Conservation (phyloP, 345 rosid species). For the Anacardium occidentale region DNA sequence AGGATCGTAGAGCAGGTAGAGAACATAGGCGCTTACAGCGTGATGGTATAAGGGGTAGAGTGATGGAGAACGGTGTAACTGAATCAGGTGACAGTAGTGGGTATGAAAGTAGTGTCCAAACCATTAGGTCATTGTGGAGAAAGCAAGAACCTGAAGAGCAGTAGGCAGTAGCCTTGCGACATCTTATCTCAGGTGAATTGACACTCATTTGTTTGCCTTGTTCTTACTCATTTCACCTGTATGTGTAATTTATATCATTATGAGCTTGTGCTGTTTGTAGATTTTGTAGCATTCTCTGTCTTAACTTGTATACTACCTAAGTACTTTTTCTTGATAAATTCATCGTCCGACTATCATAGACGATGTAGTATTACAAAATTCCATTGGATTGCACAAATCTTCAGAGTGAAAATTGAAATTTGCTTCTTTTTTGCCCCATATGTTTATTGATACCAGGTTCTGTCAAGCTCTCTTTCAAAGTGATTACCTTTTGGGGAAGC, state of each 20-base stretch:
- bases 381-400: background rate
- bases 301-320: slow-evolving; percentile 5
- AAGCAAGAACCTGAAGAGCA: slow-evolving; percentile 45
- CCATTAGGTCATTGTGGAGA: slow-evolving; percentile 40
- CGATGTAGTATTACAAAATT: background rate
- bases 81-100: slow-evolving; percentile 86
- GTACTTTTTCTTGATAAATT: slow-evolving; percentile 1
- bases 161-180: slow-evolving; percentile 37
- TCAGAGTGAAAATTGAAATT: background rate
- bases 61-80: slow-evolving; percentile 43
- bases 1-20: slow-evolving; percentile 58
- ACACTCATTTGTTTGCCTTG: slow-evolving; percentile 5
- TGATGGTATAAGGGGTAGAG: slow-evolving; percentile 35
- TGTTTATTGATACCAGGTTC: background rate
- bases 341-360: background rate
- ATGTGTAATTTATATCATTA: slow-evolving; percentile 8
- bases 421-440: background rate
- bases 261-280: slow-evolving; percentile 5
- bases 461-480: background rate
- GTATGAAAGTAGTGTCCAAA: slow-evolving; percentile 54
- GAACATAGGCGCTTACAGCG: slow-evolving; percentile 41
- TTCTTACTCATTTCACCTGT: slow-evolving; percentile 7
- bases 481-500: background rate
- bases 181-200: slow-evolving; percentile 15
- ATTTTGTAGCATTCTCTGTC: slow-evolving; percentile 17